A percentile compares a stretch with the other conserved stretches of the same genome.
Evolutionary conservation across 805 yeast species (phyloP).

Genomic region (Metschnikowia orientalis): DNA sequence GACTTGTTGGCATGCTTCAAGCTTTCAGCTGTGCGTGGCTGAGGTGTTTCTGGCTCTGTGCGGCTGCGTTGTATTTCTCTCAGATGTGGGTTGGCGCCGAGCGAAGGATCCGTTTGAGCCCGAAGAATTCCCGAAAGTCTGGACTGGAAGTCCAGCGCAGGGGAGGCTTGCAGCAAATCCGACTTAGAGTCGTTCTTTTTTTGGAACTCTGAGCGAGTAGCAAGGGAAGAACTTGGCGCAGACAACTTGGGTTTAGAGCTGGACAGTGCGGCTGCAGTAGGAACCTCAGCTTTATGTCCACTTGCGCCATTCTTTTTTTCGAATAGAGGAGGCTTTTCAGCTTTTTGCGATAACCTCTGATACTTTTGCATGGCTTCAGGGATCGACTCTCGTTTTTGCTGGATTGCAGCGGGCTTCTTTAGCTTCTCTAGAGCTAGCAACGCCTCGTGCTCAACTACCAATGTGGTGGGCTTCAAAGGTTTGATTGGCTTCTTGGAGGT

Average conservation of each 20-base stretch:
- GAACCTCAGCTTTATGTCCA: too few species aligned
- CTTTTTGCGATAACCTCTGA: slow-evolving; percentile 10
- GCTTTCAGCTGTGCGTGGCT: slow-evolving; percentile 12
- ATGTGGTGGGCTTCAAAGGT: slow-evolving; percentile 8
- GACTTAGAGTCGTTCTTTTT: too few species aligned
- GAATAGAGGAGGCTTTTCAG: too few species aligned
- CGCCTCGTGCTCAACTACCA: slow-evolving; percentile 9
- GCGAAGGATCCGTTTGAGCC: slow-evolving; percentile 26
- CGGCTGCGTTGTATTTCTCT: slow-evolving; percentile 6
- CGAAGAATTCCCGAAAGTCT: too few species aligned
- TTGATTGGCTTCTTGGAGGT: slow-evolving; percentile 17
- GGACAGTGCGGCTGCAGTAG: too few species aligned
- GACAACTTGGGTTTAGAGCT: too few species aligned
- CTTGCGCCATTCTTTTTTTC: too few species aligned
- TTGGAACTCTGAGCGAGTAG: too few species aligned
- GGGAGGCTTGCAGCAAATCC: too few species aligned
- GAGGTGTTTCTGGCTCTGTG: slow-evolving; percentile 7
- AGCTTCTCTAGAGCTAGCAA: slow-evolving; percentile 9
- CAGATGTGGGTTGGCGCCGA: slow-evolving; percentile 3
- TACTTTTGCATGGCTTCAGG: slow-evolving; percentile 26
- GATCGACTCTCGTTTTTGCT: slow-evolving; percentile 8
- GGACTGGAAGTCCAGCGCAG: too few species aligned
- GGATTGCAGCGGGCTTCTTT: slow-evolving; percentile 6
- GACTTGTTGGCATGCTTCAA: slow-evolving; percentile 44
- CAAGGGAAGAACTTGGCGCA: too few species aligned